Percentiles rank a stretch among this genome's conserved stretches.
Evolutionary conservation across 2,329 filamentous ascomycete species (phyloP).

Genomic region (Aspergillus ochraceoroseus): DNA sequence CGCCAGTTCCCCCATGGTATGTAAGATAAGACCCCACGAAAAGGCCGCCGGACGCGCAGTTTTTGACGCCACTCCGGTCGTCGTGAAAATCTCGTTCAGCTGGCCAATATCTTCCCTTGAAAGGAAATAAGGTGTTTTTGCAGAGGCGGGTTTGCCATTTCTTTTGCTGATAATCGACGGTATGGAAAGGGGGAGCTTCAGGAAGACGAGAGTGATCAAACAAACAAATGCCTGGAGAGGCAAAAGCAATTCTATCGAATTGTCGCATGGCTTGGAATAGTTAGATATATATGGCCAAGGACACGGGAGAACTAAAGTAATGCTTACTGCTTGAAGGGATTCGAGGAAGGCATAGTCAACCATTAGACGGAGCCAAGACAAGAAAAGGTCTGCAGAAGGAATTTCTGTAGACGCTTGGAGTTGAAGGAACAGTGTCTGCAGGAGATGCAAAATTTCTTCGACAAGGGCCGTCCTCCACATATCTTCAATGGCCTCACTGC

Average conservation of each 20-base stretch:
- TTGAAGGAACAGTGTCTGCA: conserved; percentile 68
- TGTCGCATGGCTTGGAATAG: conserved; percentile 35
- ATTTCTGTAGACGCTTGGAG: conserved; percentile 57
- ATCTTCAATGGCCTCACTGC: conserved; percentile 54
- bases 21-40: conserved; percentile 73
- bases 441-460: conserved; percentile 66
- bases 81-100: conserved; percentile 66
- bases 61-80: conserved; percentile 52
- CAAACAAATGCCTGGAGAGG: conserved; percentile 66
- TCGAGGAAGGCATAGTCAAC: conserved; percentile 65
- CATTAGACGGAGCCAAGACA: conserved; percentile 72
- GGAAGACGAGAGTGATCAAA: conserved; percentile 64
- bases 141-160: conserved; percentile 24
- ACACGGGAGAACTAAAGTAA: conserved; percentile 12
- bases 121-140: conserved; percentile 58
- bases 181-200: conserved; percentile 62
- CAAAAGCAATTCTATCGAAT: conserved; percentile 39
- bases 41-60: conserved; percentile 70
- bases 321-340: conserved; percentile 53
- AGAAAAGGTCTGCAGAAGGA: conserved; percentile 55
- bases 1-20: conserved; percentile 62
- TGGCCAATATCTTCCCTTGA: conserved; percentile 65
- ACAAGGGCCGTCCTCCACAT: conserved; percentile 61
- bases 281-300: conserved; percentile 16
- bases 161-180: conserved; percentile 45